Percentiles rank a stretch among this genome's conserved stretches.
phyloP scores from a whole-genome alignment of 495 filamentous ascomycete species.

The Tuber brumale region DNA sequence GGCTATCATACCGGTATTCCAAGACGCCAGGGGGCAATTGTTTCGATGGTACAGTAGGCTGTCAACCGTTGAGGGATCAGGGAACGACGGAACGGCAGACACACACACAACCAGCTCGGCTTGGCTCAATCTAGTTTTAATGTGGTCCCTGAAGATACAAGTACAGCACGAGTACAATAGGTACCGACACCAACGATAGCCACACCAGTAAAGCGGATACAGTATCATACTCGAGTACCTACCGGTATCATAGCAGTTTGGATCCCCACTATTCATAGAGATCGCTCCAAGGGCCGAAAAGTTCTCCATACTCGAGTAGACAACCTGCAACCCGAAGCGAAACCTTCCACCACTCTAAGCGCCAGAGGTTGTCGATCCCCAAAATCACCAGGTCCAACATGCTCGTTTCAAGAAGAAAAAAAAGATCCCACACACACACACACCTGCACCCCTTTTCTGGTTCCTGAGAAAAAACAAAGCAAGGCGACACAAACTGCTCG shows the following conservation, averaged over 20 bases:
- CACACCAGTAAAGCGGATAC: not conserved
- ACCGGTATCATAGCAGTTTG: not conserved
- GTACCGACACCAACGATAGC: not conserved
- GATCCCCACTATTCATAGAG: not conserved
- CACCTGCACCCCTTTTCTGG: not conserved
- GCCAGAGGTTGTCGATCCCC: not conserved
- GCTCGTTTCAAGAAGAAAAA: not conserved
- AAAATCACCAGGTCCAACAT: not conserved
- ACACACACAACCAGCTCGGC: not conserved
- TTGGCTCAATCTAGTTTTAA: not conserved
- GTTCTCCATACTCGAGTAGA: not conserved
- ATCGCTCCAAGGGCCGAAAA: not conserved
- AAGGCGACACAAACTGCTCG: not conserved
- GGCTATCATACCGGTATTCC: not conserved
- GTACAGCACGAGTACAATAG: not conserved
- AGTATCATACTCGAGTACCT: too few relatives aligned
- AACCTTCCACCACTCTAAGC: not conserved
- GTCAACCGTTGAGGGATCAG: not conserved
- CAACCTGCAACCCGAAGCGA: not conserved
- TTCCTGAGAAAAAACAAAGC: not conserved
- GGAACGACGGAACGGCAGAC: not conserved
- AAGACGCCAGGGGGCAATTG: not conserved
- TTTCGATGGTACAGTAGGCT: not conserved
- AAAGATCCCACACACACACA: not conserved
- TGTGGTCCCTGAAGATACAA: not conserved